Percentiles rank a stretch among this genome's conserved stretches.
Conservation (phyloP, 2,329 filamentous ascomycete species). For the Colletotrichum plurivorum region DNA sequence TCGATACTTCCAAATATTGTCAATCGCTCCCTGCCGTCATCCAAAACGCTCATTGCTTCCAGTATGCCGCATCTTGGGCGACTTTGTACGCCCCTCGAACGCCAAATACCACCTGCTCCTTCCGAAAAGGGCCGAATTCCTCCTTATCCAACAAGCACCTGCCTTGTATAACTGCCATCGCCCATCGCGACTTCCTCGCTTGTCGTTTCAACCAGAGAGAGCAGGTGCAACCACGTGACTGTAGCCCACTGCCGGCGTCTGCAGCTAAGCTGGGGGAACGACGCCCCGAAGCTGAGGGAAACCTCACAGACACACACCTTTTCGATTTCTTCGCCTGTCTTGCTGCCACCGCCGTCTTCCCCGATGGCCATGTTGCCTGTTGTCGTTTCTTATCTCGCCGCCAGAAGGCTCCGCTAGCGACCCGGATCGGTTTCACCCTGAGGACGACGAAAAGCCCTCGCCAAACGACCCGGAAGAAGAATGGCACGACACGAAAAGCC, state of each 20-base stretch:
- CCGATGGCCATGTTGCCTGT: neutral
- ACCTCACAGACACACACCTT: constrained; percentile 9
- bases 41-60: too few relatives aligned
- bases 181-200: neutral
- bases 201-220: neutral
- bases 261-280: constrained; percentile 5
- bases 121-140: too few relatives aligned
- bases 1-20: too few relatives aligned
- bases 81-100: too few relatives aligned
- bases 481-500: constrained; percentile 10
- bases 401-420: constrained; percentile 2
- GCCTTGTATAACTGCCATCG: too few relatives aligned
- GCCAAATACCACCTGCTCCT: too few relatives aligned
- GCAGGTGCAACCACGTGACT: constrained; percentile 12
- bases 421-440: constrained; percentile 26
- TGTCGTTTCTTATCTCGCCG: constrained; percentile 24
- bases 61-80: too few relatives aligned
- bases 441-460: constrained; percentile 19
- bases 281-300: constrained; percentile 1
- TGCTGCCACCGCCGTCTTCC: neutral
- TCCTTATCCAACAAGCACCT: too few relatives aligned
- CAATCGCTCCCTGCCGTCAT: too few relatives aligned
- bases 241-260: constrained; percentile 9
- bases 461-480: constrained; percentile 23
- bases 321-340: neutral